These are phyloP conservation scores for Fusarium torulosum DNA, from an alignment of 2,329 filamentous ascomycete species.

Conservation along the genomic window DNA sequence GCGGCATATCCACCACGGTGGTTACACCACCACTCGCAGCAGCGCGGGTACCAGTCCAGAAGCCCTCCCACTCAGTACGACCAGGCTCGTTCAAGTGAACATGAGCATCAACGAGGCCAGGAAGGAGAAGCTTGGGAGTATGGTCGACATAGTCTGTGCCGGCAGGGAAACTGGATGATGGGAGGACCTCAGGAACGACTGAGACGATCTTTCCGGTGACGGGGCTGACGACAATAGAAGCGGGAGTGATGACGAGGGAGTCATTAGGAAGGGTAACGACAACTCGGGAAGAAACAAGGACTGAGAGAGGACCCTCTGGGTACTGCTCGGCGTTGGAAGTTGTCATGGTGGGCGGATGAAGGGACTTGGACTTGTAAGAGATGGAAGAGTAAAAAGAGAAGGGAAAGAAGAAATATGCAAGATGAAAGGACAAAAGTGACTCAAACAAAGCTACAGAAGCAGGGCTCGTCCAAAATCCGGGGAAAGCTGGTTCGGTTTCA, in stretches of 20 bases:
- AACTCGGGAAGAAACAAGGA: constrained; percentile 86
- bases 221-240: constrained; percentile 84
- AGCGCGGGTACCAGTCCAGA: constrained; percentile 92
- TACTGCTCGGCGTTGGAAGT: constrained; percentile 39
- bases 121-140: constrained; percentile 85
- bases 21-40: constrained; percentile 97
- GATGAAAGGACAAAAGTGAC: constrained; percentile 9
- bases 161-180: constrained; percentile 77
- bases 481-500: constrained; percentile 22
- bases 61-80: constrained; percentile 97
- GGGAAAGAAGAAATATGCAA: constrained; percentile 10
- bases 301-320: constrained; percentile 65
- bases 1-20: constrained; percentile 96
- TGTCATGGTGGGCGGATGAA: constrained; percentile 49
- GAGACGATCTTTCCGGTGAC: constrained; percentile 86
- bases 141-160: constrained; percentile 84
- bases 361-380: not conserved
- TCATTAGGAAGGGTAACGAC: constrained; percentile 79
- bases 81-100: constrained; percentile 98
- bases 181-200: constrained; percentile 80
- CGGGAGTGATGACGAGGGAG: constrained; percentile 76
- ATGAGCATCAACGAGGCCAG: constrained; percentile 94
- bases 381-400: constrained; percentile 18
- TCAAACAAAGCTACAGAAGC: constrained; percentile 21
- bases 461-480: constrained; percentile 29